Evolutionary conservation across 2,329 filamentous ascomycete species (phyloP).

Genomic region (Ophiostoma quercus): DNA sequence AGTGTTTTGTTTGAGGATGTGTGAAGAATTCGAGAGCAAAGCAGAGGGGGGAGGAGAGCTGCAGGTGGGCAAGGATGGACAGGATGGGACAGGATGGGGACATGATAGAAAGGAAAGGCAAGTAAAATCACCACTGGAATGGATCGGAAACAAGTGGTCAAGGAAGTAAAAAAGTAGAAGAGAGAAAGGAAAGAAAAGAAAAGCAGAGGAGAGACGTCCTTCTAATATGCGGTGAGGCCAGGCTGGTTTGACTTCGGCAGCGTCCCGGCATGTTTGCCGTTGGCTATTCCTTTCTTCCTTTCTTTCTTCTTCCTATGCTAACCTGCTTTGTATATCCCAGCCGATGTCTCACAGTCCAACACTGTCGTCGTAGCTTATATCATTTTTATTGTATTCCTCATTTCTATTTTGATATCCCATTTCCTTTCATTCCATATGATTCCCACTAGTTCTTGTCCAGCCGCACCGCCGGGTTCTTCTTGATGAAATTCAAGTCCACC

Average conservation of each 20-base stretch:
- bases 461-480: constrained; percentile 83
- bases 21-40: background rate
- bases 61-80: too few species aligned
- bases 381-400: constrained; percentile 6
- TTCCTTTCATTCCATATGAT: background rate
- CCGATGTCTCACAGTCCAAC: background rate
- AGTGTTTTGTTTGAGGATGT: background rate
- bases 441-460: constrained; percentile 68
- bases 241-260: background rate
- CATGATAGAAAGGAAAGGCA: background rate
- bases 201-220: background rate
- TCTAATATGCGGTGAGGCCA: background rate
- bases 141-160: background rate
- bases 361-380: background rate
- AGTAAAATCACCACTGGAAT: background rate
- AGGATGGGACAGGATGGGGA: background rate
- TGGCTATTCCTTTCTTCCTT: background rate
- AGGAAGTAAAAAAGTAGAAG: background rate
- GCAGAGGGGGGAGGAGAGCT: background rate
- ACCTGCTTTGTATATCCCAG: constrained; percentile 4
- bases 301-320: background rate
- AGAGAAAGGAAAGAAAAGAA: background rate
- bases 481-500: constrained; percentile 88
- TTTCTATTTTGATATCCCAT: background rate
- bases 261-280: background rate